Conservation (phyloP, 2,329 filamentous ascomycete species). For the Ceratocystis cubensis region DNA sequence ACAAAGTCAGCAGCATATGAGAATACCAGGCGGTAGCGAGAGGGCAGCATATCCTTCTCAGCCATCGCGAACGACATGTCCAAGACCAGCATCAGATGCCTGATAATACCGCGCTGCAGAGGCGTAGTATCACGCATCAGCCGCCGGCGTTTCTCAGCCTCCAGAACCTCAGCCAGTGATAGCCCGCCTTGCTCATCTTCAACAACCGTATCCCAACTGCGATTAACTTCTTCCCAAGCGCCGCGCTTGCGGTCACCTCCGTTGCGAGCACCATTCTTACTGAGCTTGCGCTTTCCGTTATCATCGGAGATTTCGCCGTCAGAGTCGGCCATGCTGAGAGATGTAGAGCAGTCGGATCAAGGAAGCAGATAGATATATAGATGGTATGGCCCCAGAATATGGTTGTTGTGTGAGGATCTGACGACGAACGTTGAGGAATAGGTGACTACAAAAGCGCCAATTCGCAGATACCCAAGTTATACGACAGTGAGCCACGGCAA, state of each 20-base stretch:
- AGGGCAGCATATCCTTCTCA: constrained; percentile 89
- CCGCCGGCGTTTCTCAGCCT: constrained; percentile 69
- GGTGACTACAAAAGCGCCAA: too few species aligned
- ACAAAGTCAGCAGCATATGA: constrained; percentile 80
- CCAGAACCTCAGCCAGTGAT: constrained; percentile 60
- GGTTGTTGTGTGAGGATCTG: too few species aligned
- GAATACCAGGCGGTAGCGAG: constrained; percentile 68
- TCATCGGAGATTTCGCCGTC: constrained; percentile 59
- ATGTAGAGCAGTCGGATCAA: neutral
- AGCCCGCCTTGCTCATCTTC: constrained; percentile 71
- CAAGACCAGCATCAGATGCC: constrained; percentile 81
- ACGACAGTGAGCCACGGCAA: too few species aligned
- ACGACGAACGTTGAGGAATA: too few species aligned
- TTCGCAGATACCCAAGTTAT: too few species aligned
- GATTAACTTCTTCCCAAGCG: constrained; percentile 54
- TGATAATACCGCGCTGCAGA: constrained; percentile 89
- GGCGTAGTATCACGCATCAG: constrained; percentile 79
- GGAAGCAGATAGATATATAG: too few species aligned
- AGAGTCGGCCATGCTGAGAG: constrained; percentile 51
- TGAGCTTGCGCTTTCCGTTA: constrained; percentile 24
- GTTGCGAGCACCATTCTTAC: constrained; percentile 23
- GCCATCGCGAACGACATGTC: constrained; percentile 90
- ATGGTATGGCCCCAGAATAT: too few species aligned
- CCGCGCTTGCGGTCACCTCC: constrained; percentile 32
- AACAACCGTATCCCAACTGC: constrained; percentile 60